Conservation (phyloP, 345 rosid genomes). For the Punica granatum region DNA sequence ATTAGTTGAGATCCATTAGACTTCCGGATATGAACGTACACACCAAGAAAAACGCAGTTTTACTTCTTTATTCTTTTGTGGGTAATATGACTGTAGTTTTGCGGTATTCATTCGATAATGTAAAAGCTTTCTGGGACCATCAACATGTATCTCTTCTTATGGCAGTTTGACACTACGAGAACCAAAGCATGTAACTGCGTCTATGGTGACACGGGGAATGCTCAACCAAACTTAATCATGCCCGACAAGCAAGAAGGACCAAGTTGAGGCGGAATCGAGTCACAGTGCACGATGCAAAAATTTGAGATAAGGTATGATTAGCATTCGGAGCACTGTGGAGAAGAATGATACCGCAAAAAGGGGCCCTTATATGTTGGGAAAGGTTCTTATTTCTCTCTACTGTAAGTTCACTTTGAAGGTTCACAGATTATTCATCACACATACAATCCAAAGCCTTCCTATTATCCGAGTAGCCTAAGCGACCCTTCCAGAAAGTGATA, state of each 20-base stretch:
- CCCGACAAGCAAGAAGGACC: background rate
- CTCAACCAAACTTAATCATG: background rate
- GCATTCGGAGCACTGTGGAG: no score
- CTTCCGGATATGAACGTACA: no score
- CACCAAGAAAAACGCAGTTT: no score
- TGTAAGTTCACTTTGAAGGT: background rate
- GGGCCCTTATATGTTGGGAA: background rate
- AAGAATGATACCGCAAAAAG: background rate
- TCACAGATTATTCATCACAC: background rate
- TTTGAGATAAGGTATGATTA: background rate
- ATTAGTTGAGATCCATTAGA: no score
- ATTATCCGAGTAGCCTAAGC: background rate
- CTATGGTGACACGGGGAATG: background rate
- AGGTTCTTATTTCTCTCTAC: background rate
- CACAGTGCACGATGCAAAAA: background rate
- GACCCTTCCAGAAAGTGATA: background rate
- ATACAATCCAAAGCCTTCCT: background rate
- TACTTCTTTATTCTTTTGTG: no score
- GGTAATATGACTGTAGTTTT: no score
- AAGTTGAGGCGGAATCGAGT: background rate
- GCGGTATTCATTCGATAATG: no score
- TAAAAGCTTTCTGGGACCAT: no score
- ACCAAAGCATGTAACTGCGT: background rate
- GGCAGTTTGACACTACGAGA: background rate
- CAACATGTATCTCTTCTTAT: no score